phyloP scores from a whole-genome alignment of 2,329 filamentous ascomycete genomes.

The Fusarium haematococcum region DNA sequence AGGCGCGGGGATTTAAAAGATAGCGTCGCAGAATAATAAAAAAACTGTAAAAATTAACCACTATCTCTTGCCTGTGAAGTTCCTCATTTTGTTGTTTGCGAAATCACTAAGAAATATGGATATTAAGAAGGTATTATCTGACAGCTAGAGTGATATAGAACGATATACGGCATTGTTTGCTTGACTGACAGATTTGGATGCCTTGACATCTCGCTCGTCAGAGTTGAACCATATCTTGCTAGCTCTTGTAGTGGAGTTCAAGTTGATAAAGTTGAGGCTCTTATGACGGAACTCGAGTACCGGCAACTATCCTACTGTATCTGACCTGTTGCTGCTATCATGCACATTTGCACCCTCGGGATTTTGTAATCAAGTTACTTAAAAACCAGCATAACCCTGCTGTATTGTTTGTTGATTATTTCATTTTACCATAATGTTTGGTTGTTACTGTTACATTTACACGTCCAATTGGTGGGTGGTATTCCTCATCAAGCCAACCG shows the following conservation, averaged over 20 bases:
- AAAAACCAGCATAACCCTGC: background rate
- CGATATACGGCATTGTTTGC: background rate
- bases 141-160: background rate
- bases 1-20: constrained; percentile 36
- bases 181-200: background rate
- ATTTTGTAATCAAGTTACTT: background rate
- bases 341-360: background rate
- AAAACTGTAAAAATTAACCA: constrained; percentile 34
- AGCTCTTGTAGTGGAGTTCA: background rate
- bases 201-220: background rate
- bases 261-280: background rate
- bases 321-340: background rate
- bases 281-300: background rate
- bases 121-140: background rate
- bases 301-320: background rate
- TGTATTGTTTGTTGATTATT: background rate
- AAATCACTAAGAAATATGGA: background rate
- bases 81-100: background rate
- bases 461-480: constrained; percentile 7
- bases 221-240: background rate
- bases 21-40: constrained; percentile 41
- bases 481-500: constrained; percentile 17
- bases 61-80: background rate
- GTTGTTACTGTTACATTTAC: constrained; percentile 26
- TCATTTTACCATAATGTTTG: background rate